Evolutionary conservation across 257 asterid species (phyloP).

Genomic region (Penstemon davidsonii): DNA sequence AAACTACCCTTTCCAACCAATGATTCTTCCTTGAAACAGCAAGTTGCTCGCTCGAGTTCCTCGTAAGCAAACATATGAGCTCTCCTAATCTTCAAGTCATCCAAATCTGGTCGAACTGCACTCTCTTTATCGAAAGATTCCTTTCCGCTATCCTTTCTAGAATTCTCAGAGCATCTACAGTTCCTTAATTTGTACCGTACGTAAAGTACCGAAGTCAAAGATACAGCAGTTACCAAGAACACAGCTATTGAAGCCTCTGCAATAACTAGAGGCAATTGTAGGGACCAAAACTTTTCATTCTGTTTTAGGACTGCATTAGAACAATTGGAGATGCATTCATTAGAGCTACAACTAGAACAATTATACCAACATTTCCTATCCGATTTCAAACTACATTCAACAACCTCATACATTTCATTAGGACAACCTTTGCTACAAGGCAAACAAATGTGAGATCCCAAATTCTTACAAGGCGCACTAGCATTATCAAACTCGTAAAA

Average conservation of each 20-base stretch:
- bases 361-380: slow-evolving; percentile 70
- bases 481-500: slow-evolving; percentile 57
- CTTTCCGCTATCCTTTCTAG: slow-evolving; percentile 34
- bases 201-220: slow-evolving; percentile 54
- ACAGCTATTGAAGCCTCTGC: slow-evolving; percentile 78
- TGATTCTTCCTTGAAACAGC: slow-evolving; percentile 72
- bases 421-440: slow-evolving; percentile 80
- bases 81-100: slow-evolving; percentile 70
- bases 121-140: slow-evolving; percentile 49
- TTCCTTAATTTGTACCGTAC: slow-evolving; percentile 68
- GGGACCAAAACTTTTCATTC: slow-evolving; percentile 60
- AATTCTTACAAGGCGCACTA: slow-evolving; percentile 57
- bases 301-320: slow-evolving; percentile 32
- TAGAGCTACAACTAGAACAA: slow-evolving; percentile 64
- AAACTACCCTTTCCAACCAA: slow-evolving; percentile 88
- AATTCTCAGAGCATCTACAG: slow-evolving; percentile 61
- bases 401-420: slow-evolving; percentile 57
- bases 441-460: slow-evolving; percentile 60
- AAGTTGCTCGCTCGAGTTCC: slow-evolving; percentile 73
- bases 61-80: slow-evolving; percentile 75
- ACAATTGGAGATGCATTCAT: slow-evolving; percentile 60
- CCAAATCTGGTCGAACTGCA: slow-evolving; percentile 58
- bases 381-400: slow-evolving; percentile 45
- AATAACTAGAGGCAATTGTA: slow-evolving; percentile 67
- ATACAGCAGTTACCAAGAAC: slow-evolving; percentile 60